Base-by-base conservation (phyloP, 2,329 filamentous ascomycete genomes). In the Penicillium corylophilum region DNA sequence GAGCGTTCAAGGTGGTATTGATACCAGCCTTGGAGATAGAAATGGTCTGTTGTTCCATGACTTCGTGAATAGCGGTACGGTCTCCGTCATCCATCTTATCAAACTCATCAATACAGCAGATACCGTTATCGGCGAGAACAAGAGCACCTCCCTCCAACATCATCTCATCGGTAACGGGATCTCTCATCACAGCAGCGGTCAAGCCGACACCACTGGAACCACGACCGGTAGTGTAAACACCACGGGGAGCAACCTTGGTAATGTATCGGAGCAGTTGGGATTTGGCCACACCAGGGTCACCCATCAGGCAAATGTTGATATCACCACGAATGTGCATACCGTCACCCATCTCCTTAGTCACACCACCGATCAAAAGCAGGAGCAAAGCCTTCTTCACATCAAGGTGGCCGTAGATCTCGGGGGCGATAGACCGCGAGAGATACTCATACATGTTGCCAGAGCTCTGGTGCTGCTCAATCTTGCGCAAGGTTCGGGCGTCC, bases 241-340 rank as follows among this genome's bases (percentile, higher is more conserved):
- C 92, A 57, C 94, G 89, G 55, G 94, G 94, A 1, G 94, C 93
- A 26, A 99, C 94, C 77, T 99, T 97, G 60, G 91, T 90, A 69
- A 99, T 97, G 72, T 99, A 99, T 76, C 96, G 97, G 61, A 99
- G 82, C 61, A 99, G 78, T 77, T 99, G 94, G 33, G 94, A 99
- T 77, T 99, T 99, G 77, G 94, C 94, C 69, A 99, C 94, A 90
- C 94, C 94, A 70, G 94, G 94, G 68, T 99, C 94, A 81, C 94
- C 94, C 94, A 99, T 99, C 67, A 99, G 77, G 72, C 94, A 97
- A 57, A 99, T 87, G 75, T 99, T 99, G 79, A 99, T 95, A 68
- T 99, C 94, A 65, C 94, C 94, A 81, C 94, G 90, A 70, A 99
- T 99, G 66, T 91, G 88, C 94, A 99, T 97, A 54, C 94, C 94